A percentile compares a stretch with the other conserved stretches of the same genome.
Evolutionary conservation across 192 early-diverging fungal species (phyloP).

Genomic region (Gryganskiella cystojenkinii): DNA sequence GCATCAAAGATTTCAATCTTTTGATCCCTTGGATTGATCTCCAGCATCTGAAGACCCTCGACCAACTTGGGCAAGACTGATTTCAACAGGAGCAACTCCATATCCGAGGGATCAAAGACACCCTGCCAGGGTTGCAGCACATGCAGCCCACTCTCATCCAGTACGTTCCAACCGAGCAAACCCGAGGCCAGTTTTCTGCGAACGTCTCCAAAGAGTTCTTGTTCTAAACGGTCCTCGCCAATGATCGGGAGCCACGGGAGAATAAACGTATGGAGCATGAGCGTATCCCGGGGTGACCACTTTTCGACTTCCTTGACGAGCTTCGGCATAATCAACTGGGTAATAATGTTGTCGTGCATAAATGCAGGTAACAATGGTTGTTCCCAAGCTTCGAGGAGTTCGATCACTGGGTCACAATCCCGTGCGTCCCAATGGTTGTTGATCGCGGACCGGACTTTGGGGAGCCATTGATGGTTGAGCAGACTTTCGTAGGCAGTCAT

Average conservation of each 20-base stretch:
- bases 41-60: constrained; percentile 65
- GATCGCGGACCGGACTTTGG: constrained; percentile 77
- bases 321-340: constrained; percentile 87
- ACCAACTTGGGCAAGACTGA: constrained; percentile 79
- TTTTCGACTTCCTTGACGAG: constrained; percentile 67
- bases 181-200: constrained; percentile 68
- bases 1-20: constrained; percentile 70
- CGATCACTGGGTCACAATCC: constrained; percentile 73
- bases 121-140: constrained; percentile 73
- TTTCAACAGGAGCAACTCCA: constrained; percentile 69
- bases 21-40: constrained; percentile 80
- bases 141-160: constrained; percentile 60
- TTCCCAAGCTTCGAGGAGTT: constrained; percentile 77
- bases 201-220: constrained; percentile 64
- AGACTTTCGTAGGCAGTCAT: constrained; percentile 86
- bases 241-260: constrained; percentile 85
- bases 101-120: constrained; percentile 66
- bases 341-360: constrained; percentile 77
- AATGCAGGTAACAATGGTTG: constrained; percentile 74
- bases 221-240: constrained; percentile 57
- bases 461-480: constrained; percentile 82
- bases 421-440: constrained; percentile 81
- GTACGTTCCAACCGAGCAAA: constrained; percentile 74
- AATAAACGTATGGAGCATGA: constrained; percentile 80
- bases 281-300: constrained; percentile 70